Evolutionary conservation across 2,329 filamentous ascomycete genomes (phyloP).

Genomic region (Paramyrothecium roridum): DNA sequence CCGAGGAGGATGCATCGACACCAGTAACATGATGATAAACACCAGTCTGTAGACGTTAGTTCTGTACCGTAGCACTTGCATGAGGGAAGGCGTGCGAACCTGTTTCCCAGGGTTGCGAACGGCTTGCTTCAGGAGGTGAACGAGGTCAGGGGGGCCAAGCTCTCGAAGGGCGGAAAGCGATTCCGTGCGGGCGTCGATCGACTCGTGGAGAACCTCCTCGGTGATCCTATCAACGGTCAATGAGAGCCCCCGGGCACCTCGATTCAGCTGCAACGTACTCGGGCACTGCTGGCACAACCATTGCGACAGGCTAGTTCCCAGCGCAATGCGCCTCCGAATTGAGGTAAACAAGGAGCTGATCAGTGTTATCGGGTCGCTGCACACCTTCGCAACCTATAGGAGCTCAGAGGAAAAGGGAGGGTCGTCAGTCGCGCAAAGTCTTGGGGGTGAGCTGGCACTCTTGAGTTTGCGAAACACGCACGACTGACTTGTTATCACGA

Average conservation of each 20-base stretch:
- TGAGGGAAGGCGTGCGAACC: conserved; percentile 26
- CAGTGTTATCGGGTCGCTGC: background rate
- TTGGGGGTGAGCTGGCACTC: background rate
- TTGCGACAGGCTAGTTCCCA: conserved; percentile 32
- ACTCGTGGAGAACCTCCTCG: conserved; percentile 88
- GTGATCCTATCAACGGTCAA: conserved; percentile 64
- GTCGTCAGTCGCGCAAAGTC: background rate
- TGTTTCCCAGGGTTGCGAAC: conserved; percentile 56
- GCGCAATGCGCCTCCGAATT: background rate
- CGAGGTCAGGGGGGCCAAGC: conserved; percentile 91
- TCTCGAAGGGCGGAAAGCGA: conserved; percentile 82
- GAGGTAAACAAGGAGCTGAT: no score
- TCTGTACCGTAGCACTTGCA: conserved; percentile 1
- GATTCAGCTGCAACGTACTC: conserved; percentile 51
- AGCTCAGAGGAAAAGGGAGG: background rate
- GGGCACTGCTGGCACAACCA: conserved; percentile 73
- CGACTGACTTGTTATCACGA: background rate
- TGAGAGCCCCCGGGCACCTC: conserved; percentile 2
- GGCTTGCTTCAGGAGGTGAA: conserved; percentile 82
- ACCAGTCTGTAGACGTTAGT: conserved; percentile 59
- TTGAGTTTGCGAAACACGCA: background rate
- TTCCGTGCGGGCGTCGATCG: conserved; percentile 90
- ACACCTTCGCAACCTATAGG: background rate
- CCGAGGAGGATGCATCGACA: conserved; percentile 94
- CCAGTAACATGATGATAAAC: conserved; percentile 98